Evolutionary conservation across 2,329 filamentous ascomycete genomes (phyloP), one percentile per base, ranked within the genome.

Genomic region (Monilinia fructigena): DNA sequence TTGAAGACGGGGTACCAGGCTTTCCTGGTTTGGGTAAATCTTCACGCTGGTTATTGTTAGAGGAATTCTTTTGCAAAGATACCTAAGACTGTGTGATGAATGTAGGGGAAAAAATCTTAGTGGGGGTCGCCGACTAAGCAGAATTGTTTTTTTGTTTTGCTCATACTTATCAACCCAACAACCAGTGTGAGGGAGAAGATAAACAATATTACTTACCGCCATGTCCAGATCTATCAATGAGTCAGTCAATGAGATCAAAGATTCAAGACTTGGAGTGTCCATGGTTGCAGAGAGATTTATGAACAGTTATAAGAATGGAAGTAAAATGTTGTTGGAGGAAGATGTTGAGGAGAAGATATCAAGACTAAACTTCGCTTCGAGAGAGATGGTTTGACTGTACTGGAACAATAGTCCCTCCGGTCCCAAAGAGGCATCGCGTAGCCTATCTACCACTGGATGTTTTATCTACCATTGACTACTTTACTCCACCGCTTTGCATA

Each of bases 131-230:
- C 56, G 56, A 59, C 42, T 48, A 59, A 59, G 56, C 56, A 50
- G 58, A 38, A 59, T n/a, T 35, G n/a, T n/a, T 31, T 35, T 16
- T 16, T 23, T 7, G 23, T 3, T 18, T 50, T 48, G 11, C 23
- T 20, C 14, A 14, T 18, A 38, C 7, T n/a, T 28, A 50, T 50
- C 4, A 20, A 10, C 56, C 14, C 26, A 20, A 4, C 20, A 14
- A 50, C 28, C 58, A 50, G n/a, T 50, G 35, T 58, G 5, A 38
- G 42, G n/a, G 20, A 35, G 10, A 18, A 59, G 52, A 52, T 16
- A 42, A 53, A n/a, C 20, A 40, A 50, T 18, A 26, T 42, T 60
- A 42, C 54, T 65, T 60, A 65, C 63, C 45, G 23, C 23, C 31
- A 52, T 52, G 53, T 59, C 31, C 7, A 59, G 11, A 45, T 65